Conservation (phyloP, 2,329 filamentous ascomycete genomes). For the Metarhizium rileyi region DNA sequence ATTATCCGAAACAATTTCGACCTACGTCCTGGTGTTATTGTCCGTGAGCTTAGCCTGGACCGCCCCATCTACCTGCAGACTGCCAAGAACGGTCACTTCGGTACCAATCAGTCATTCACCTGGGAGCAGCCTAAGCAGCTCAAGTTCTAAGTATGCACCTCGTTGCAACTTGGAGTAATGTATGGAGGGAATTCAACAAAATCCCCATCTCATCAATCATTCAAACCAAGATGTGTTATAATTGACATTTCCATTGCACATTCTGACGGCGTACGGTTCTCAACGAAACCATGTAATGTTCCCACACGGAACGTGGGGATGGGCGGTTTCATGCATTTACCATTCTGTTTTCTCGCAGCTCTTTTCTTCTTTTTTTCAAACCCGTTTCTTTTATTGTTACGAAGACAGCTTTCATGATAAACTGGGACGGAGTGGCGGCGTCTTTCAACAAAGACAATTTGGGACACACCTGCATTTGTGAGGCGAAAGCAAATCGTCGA, state of each 20-base stretch:
- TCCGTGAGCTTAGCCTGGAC: slow-evolving; percentile 89
- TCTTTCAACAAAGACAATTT: slow-evolving; percentile 38
- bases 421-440: slow-evolving; percentile 28
- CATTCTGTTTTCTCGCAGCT: slow-evolving; percentile 10
- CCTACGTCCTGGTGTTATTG: slow-evolving; percentile 94
- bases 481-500: slow-evolving; percentile 20
- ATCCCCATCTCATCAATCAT: slow-evolving; percentile 21
- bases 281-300: slow-evolving; percentile 32
- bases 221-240: slow-evolving; percentile 25
- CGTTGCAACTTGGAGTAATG: slow-evolving; percentile 4
- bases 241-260: slow-evolving; percentile 28
- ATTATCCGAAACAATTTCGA: slow-evolving; percentile 97
- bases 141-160: slow-evolving; percentile 60
- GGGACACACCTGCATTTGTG: slow-evolving; percentile 28
- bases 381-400: slow-evolving; percentile 13
- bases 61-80: slow-evolving; percentile 98
- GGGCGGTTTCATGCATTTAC: slow-evolving; percentile 26
- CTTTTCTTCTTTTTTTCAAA: slow-evolving; percentile 7
- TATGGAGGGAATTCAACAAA: slow-evolving; percentile 32
- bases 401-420: slow-evolving; percentile 21
- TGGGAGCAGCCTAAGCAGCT: slow-evolving; percentile 98
- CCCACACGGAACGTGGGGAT: slow-evolving; percentile 22
- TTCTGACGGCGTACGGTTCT: slow-evolving; percentile 34
- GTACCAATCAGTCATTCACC: slow-evolving; percentile 89
- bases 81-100: slow-evolving; percentile 99